These are phyloP conservation scores for Tylopilus orsonianus DNA, from an alignment of 1,284 basidiomycete species.

Conservation along the genomic window DNA sequence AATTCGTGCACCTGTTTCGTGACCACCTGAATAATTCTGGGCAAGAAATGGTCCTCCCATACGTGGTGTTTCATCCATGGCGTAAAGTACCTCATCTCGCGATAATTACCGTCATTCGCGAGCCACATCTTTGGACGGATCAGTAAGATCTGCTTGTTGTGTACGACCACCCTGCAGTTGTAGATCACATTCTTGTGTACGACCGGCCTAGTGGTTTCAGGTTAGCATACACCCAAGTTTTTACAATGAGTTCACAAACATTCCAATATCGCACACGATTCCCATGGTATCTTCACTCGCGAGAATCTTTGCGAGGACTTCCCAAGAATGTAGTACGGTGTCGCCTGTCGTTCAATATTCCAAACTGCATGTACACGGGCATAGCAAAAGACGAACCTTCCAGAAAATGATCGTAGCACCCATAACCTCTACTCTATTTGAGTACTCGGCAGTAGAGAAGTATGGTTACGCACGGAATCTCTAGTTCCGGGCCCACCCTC, in stretches of 20 bases:
- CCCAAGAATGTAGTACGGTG: constrained; percentile 95
- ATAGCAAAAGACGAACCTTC: constrained; percentile 55
- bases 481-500: constrained; percentile 97
- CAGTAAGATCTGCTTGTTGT: constrained; percentile 84
- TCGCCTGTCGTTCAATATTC: constrained; percentile 61
- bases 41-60: constrained; percentile 88
- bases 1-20: constrained; percentile 77
- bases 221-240: constrained; percentile 3
- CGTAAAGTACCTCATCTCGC: constrained; percentile 94
- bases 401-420: constrained; percentile 91
- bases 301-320: constrained; percentile 85
- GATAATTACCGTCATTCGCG: constrained; percentile 98
- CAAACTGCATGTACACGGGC: not conserved
- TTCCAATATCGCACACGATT: constrained; percentile 92
- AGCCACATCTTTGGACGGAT: constrained; percentile 99
- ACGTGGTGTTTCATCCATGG: constrained; percentile 90
- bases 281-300: constrained; percentile 72
- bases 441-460: not conserved
- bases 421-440: constrained; percentile 72
- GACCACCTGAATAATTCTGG: constrained; percentile 80
- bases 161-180: constrained; percentile 91
- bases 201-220: constrained; percentile 68
- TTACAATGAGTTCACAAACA: constrained; percentile 52
- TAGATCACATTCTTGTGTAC: constrained; percentile 97
- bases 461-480: constrained; percentile 75